Conservation (phyloP, 192 early-diverging fungal genomes). For the Linnemannia schmuckeri region DNA sequence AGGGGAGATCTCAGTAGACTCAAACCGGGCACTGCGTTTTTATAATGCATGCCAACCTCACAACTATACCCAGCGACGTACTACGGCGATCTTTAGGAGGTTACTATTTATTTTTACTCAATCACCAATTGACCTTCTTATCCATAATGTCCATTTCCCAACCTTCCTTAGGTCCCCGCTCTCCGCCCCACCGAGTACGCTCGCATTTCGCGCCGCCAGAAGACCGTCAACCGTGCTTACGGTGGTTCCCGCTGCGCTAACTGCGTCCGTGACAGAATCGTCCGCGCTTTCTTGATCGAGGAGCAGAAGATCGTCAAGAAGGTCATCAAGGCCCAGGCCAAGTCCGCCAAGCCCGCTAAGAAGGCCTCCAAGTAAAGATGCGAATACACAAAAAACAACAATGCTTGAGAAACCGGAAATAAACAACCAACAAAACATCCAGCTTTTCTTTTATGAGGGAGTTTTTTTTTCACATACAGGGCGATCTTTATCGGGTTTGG, state of each 20-base stretch:
- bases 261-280: conserved; percentile 87
- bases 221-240: conserved; percentile 95
- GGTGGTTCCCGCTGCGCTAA: conserved; percentile 95
- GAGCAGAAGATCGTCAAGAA: conserved; percentile 99
- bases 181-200: conserved; percentile 95
- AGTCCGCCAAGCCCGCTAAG: conserved; percentile 60
- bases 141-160: not conserved
- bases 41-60: too few relatives aligned
- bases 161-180: conserved; percentile 75
- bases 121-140: not conserved
- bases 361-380: conserved; percentile 48
- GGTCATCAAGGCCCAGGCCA: conserved; percentile 87
- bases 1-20: too few relatives aligned
- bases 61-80: too few relatives aligned
- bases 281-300: conserved; percentile 99
- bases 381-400: not conserved
- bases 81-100: too few relatives aligned
- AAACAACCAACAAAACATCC: not conserved
- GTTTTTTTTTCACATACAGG: too few relatives aligned
- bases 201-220: conserved; percentile 91
- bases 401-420: not conserved
- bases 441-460: too few relatives aligned
- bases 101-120: too few relatives aligned
- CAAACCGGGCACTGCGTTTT: too few relatives aligned
- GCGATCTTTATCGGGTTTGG: too few relatives aligned